Percentiles rank a stretch among this genome's conserved stretches.
Conservation (phyloP, 805 yeast species). For the Starmerella potacharoeniae region DNA sequence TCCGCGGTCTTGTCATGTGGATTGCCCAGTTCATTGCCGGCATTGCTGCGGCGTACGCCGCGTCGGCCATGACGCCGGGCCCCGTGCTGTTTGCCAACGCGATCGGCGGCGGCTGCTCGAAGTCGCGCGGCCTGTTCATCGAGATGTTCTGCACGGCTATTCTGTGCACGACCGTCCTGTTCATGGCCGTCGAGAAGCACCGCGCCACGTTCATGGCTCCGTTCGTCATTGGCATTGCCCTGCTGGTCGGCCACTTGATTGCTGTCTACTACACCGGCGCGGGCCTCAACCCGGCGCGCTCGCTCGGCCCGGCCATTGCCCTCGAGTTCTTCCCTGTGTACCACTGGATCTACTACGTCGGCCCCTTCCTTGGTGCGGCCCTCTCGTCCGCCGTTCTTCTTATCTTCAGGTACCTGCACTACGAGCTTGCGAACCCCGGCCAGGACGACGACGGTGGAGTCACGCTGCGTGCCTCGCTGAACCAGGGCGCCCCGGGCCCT, state of each 20-base stretch:
- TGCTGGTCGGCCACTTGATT: constrained; percentile 2
- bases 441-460: constrained; percentile 1
- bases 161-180: constrained; percentile 1
- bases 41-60: constrained; percentile 2
- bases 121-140: constrained; percentile 1
- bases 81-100: constrained; percentile 1
- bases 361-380: neutral
- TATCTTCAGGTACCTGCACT: neutral
- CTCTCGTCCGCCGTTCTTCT: neutral
- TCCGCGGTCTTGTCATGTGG: constrained; percentile 3
- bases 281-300: constrained; percentile 1
- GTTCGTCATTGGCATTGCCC: constrained; percentile 1
- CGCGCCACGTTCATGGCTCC: constrained; percentile 3
- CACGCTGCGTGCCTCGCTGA: neutral
- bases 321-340: constrained; percentile 2
- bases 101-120: constrained; percentile 1
- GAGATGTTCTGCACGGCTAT: constrained; percentile 2
- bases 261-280: constrained; percentile 3
- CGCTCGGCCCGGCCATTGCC: constrained; percentile 3
- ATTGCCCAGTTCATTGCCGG: constrained; percentile 1
- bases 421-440: constrained; percentile 2
- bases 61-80: constrained; percentile 2
- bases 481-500: neutral
- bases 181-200: constrained; percentile 4
- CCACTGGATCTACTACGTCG: constrained; percentile 4